Evolutionary conservation across 2,329 filamentous ascomycete species (phyloP), one percentile per base, ranked within the genome.

Genomic region (Neofusicoccum laricinum): DNA sequence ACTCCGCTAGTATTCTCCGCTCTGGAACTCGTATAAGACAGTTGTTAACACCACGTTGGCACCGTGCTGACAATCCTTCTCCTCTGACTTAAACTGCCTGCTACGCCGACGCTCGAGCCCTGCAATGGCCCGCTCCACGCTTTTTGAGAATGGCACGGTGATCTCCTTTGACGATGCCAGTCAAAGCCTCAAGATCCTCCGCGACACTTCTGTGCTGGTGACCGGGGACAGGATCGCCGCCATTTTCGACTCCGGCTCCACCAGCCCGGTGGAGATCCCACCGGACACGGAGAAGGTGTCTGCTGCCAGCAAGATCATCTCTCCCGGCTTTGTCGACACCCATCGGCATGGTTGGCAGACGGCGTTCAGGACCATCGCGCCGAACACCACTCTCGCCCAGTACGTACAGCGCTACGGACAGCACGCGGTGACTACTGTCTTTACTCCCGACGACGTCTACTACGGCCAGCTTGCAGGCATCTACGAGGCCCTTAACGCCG

Each of bases 271-370:
- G 2, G 62, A 66, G 14, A 34, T 76, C 2, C 76, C 76, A 1
- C 45, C 62, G 0, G 70, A 72, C 21, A 77, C 77, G 1, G 77
- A 83, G 55, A 65, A 78, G 0, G 70, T 86, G 10, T 77, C 85
- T 64, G 77, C 77, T 15, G 75, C 76, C 0, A 74, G 76, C 64
- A 81, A 84, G 67, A 86, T 86, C 65, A 76, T 86, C 61, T 79
- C 79, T 0, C 82, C 84, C 0, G 84, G 85, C 10, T 86, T 87
- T 71, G 76, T 87, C 64, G 82, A 86, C 70, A 86, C 84, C 0
- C 85, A 87, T 67, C 80, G 80, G 1, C 71, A 73, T 40, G 21
- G 67, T 43, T 69, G 84, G 85, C 83, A 86, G 69, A 85, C 85
- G 0, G 81, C 77, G 1, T 81, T 81, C 68, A 84, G 83, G 67